These are phyloP conservation scores for Penicillium hesseltinei DNA, from an alignment of 2,329 filamentous ascomycete genomes.

Conservation along the genomic window DNA sequence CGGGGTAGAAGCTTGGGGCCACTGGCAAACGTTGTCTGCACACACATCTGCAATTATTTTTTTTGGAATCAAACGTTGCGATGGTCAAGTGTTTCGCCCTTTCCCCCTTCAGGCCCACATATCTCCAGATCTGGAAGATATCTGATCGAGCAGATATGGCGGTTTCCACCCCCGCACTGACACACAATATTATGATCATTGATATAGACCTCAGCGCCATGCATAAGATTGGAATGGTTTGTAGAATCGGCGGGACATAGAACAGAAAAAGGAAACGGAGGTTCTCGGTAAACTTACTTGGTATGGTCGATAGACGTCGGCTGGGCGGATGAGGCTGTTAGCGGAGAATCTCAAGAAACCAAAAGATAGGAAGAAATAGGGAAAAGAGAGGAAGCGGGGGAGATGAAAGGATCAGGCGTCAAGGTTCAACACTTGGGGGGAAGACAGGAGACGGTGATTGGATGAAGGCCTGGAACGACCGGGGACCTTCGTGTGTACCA, in stretches of 20 bases:
- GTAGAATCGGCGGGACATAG: conserved; percentile 2
- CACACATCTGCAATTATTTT: not conserved
- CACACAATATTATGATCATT: conserved; percentile 16
- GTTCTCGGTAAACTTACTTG: conserved; percentile 40
- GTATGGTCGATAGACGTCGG: conserved; percentile 49
- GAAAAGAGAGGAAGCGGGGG: conserved; percentile 11
- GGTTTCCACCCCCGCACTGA: conserved; percentile 25
- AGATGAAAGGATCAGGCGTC: conserved; percentile 21
- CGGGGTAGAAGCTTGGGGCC: conserved; percentile 7
- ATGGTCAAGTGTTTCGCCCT: not conserved
- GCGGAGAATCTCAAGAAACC: conserved; percentile 8
- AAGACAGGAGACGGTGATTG: conserved; percentile 19
- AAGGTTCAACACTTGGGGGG: conserved; percentile 19
- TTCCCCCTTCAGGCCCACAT: not conserved
- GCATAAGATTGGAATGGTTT: not conserved
- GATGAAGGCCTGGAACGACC: conserved; percentile 19
- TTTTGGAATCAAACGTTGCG: not conserved
- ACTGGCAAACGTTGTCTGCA: conserved; percentile 1
- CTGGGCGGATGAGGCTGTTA: conserved; percentile 26
- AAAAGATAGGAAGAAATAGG: conserved; percentile 11
- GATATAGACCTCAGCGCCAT: not conserved
- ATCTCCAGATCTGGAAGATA: conserved; percentile 5
- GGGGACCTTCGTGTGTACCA: conserved; percentile 23
- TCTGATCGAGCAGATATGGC: conserved; percentile 11
- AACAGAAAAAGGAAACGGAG: conserved; percentile 6